Conservation (phyloP, 306 rosid species). For the Cucurbita argyrosperma region DNA sequence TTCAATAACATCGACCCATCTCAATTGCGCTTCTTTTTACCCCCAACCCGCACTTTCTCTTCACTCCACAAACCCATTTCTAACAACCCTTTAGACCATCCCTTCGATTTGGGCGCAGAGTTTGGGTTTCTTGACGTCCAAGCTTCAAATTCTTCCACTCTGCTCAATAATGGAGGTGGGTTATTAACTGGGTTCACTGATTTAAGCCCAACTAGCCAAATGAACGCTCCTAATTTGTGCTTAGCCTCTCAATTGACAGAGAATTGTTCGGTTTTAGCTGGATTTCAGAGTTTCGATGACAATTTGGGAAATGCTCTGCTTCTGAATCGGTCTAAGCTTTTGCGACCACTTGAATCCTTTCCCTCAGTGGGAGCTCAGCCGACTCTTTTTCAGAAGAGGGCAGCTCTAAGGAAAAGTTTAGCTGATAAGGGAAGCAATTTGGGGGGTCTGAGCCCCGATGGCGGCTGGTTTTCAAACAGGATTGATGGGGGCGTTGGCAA, state of each 20-base stretch:
- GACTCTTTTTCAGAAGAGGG: conserved; percentile 76
- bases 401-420: conserved; percentile 23
- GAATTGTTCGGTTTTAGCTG: background rate
- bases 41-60: conserved; percentile 34
- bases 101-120: conserved; percentile 47
- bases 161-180: conserved; percentile 4
- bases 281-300: conserved; percentile 32
- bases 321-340: conserved; percentile 26
- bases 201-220: conserved; percentile 20
- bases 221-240: conserved; percentile 22
- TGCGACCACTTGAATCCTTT: conserved; percentile 44
- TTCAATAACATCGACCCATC: conserved; percentile 37
- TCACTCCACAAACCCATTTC: conserved; percentile 26
- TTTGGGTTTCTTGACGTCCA: conserved; percentile 21
- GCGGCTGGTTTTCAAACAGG: background rate
- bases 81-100: conserved; percentile 36
- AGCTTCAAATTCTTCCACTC: conserved; percentile 4
- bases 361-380: conserved; percentile 46
- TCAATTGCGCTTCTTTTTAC: conserved; percentile 46
- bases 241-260: conserved; percentile 29
- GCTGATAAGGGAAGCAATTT: conserved; percentile 23
- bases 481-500: background rate
- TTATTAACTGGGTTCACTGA: conserved; percentile 32
- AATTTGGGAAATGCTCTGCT: conserved; percentile 34
- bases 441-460: conserved; percentile 24